Percentiles rank a stretch among this genome's conserved stretches.
These are phyloP conservation scores for Cytospora piceae DNA, from an alignment of 2,329 filamentous ascomycete genomes.

Conservation along the genomic window DNA sequence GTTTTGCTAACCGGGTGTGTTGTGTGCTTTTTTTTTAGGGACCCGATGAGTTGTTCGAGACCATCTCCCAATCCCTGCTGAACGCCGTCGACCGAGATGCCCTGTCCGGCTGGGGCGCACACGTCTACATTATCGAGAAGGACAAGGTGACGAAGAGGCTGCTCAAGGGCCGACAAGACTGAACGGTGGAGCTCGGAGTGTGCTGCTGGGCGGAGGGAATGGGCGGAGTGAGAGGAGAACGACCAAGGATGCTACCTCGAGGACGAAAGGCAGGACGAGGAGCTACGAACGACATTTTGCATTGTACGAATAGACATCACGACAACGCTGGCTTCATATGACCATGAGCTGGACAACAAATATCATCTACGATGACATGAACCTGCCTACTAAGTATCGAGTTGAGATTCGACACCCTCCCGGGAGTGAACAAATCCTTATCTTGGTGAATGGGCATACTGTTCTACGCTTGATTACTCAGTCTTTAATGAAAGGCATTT, in stretches of 20 bases:
- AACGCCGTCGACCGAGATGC: slow-evolving; percentile 97
- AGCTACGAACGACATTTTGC: slow-evolving; percentile 27
- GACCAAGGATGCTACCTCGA: slow-evolving; percentile 18
- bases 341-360: slow-evolving; percentile 17
- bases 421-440: background rate
- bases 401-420: background rate
- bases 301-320: slow-evolving; percentile 31
- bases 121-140: slow-evolving; percentile 99
- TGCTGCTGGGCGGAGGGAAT: slow-evolving; percentile 2
- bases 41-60: slow-evolving; percentile 96
- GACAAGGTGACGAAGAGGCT: slow-evolving; percentile 99
- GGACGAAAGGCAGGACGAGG: slow-evolving; percentile 16
- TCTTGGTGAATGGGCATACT: background rate
- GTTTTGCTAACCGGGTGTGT: background rate
- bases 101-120: slow-evolving; percentile 94
- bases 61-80: slow-evolving; percentile 91
- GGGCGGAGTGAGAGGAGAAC: slow-evolving; percentile 8
- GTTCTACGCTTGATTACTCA: background rate
- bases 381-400: background rate
- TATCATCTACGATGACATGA: slow-evolving; percentile 23
- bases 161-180: slow-evolving; percentile 97
- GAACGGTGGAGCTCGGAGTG: slow-evolving; percentile 40
- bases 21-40: slow-evolving; percentile 52
- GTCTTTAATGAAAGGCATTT: background rate
- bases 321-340: slow-evolving; percentile 23